phyloP scores from a whole-genome alignment of 805 yeast species.

The Tanozyma kutaoensis region DNA sequence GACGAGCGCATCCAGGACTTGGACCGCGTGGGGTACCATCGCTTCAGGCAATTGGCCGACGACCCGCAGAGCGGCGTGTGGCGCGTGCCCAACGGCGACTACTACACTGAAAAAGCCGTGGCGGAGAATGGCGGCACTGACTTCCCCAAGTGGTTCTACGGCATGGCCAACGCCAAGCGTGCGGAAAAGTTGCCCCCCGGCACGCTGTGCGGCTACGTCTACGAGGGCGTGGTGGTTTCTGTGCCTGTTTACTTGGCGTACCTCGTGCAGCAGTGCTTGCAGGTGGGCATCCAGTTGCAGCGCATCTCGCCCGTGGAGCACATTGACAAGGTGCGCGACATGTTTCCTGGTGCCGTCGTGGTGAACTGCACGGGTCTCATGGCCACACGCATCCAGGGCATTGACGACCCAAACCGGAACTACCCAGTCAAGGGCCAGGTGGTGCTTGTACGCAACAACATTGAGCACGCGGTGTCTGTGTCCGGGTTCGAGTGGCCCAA shows the following conservation, averaged over 20 bases:
- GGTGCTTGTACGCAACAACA: slow-evolving; percentile 33
- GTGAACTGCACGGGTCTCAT: slow-evolving; percentile 47
- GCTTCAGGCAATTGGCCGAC: slow-evolving; percentile 30
- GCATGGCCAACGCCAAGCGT: slow-evolving; percentile 26
- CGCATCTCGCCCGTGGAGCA: slow-evolving; percentile 24
- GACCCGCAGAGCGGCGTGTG: slow-evolving; percentile 36
- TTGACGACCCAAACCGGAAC: slow-evolving; percentile 23
- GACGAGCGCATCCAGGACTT: slow-evolving; percentile 14
- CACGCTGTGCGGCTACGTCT: slow-evolving; percentile 30
- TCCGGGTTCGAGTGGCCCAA: slow-evolving; percentile 15
- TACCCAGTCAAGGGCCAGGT: slow-evolving; percentile 53
- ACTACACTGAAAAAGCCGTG: slow-evolving; percentile 4
- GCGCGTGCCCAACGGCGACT: slow-evolving; percentile 5
- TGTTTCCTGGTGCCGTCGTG: too few relatives aligned
- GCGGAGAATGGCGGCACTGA: slow-evolving; percentile 3
- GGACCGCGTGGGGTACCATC: slow-evolving; percentile 37
- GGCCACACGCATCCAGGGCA: slow-evolving; percentile 32
- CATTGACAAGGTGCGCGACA: slow-evolving; percentile 33
- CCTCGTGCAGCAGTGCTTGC: slow-evolving; percentile 30
- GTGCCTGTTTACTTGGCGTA: slow-evolving; percentile 44
- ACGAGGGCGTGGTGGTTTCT: slow-evolving; percentile 44
- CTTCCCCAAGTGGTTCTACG: slow-evolving; percentile 30
- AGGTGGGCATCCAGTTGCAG: slow-evolving; percentile 33
- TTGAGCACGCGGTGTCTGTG: slow-evolving; percentile 16
- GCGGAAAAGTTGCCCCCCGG: slow-evolving; percentile 26